Conservation (phyloP, 768 basidiomycete species). For the Lactarius quietus region DNA sequence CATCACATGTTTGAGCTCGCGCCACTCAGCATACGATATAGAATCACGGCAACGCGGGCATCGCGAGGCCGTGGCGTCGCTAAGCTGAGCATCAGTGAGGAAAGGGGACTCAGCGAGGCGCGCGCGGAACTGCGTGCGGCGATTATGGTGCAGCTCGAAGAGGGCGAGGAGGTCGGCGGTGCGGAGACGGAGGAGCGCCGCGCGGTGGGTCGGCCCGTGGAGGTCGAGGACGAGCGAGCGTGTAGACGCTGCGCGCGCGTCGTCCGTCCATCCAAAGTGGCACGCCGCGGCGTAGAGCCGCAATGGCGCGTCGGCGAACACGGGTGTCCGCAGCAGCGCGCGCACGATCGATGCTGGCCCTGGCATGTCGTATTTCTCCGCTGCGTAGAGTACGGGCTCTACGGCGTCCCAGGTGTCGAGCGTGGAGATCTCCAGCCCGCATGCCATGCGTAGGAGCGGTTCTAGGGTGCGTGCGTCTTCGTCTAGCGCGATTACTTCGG, state of each 20-base stretch:
- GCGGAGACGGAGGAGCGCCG: constrained; percentile 45
- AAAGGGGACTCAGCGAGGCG: constrained; percentile 57
- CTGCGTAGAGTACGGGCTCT: constrained; percentile 56
- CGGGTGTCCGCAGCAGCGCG: constrained; percentile 50
- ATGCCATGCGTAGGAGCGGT: constrained; percentile 55
- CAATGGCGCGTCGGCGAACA: constrained; percentile 48
- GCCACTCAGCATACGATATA: constrained; percentile 60
- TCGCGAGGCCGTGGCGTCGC: constrained; percentile 43
- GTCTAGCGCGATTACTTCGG: constrained; percentile 49
- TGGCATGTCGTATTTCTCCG: constrained; percentile 70
- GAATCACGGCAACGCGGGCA: constrained; percentile 49
- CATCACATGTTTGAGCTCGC: constrained; percentile 58
- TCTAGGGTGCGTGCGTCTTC: constrained; percentile 56
- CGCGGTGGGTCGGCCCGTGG: constrained; percentile 43
- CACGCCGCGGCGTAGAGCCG: constrained; percentile 53
- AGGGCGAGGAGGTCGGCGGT: constrained; percentile 52
- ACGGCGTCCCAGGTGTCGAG: constrained; percentile 51
- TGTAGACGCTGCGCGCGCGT: constrained; percentile 51
- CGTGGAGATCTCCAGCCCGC: constrained; percentile 50
- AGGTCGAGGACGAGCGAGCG: constrained; percentile 54
- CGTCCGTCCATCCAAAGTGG: constrained; percentile 57
- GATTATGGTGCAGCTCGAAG: constrained; percentile 49
- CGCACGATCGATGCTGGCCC: constrained; percentile 60
- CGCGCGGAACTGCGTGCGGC: constrained; percentile 48
- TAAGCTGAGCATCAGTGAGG: constrained; percentile 35